Conservation (phyloP, 192 early-diverging fungal species). For the Globomyces pollinis-pini region DNA sequence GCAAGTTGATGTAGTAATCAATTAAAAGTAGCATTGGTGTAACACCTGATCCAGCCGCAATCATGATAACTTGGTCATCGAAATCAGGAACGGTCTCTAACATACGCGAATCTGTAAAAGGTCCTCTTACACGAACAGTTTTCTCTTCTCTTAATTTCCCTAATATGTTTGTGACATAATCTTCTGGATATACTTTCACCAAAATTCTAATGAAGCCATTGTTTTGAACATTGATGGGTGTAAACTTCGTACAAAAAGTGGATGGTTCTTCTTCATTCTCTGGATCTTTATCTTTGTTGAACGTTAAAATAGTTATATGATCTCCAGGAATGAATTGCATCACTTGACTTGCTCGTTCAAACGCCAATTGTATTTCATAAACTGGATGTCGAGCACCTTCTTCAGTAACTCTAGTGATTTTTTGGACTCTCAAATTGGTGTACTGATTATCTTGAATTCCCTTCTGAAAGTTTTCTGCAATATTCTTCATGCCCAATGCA, state of each 20-base stretch:
- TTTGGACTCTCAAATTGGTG: background rate
- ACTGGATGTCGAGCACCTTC: background rate
- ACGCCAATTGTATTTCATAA: background rate
- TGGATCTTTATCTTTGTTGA: background rate
- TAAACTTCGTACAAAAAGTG: background rate
- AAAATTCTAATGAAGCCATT: conserved; percentile 60
- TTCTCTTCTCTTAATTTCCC: conserved; percentile 58
- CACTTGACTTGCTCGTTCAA: background rate
- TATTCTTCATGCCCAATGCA: no score
- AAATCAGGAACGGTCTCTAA: conserved; percentile 42
- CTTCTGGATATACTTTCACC: conserved; percentile 68
- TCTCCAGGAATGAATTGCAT: conserved; percentile 6
- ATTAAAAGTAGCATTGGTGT: background rate
- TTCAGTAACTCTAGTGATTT: background rate
- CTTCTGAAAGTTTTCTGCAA: no score
- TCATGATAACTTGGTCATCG: background rate
- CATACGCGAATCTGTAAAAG: no score
- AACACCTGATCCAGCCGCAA: background rate
- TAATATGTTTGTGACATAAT: conserved; percentile 58
- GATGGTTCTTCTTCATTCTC: background rate
- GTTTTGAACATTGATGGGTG: background rate
- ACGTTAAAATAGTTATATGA: background rate
- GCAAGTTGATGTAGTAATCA: background rate
- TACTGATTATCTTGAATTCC: no score
- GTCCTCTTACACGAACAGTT: conserved; percentile 61